These are phyloP conservation scores for Xylaria telfairii DNA, from an alignment of 495 filamentous ascomycete species.

Conservation along the genomic window DNA sequence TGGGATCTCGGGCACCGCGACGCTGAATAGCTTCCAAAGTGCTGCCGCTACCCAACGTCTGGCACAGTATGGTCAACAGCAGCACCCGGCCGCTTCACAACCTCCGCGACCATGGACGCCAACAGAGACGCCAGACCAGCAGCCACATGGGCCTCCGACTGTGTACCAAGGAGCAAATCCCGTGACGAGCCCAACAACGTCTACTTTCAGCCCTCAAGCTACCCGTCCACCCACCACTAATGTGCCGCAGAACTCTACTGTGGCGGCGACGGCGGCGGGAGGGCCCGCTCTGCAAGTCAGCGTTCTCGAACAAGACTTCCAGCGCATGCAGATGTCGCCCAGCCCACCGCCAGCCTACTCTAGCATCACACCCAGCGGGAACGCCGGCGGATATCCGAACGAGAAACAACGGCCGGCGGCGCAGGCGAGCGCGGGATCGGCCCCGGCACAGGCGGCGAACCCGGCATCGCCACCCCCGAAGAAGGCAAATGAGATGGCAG, in stretches of 20 bases:
- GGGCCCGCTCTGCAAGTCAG: constrained; percentile 54
- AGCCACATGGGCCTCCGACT: constrained; percentile 90
- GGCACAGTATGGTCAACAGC: constrained; percentile 67
- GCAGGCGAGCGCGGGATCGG: constrained; percentile 44
- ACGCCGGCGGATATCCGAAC: constrained; percentile 66
- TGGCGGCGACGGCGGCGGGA: constrained; percentile 25
- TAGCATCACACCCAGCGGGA: constrained; percentile 65
- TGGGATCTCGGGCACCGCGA: constrained; percentile 84
- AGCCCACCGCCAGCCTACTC: constrained; percentile 94
- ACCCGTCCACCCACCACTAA: constrained; percentile 37
- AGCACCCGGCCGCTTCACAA: constrained; percentile 44
- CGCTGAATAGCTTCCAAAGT: constrained; percentile 78
- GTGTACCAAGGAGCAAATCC: constrained; percentile 85
- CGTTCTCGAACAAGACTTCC: constrained; percentile 85
- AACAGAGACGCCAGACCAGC: constrained; percentile 85
- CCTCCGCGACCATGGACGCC: constrained; percentile 89
- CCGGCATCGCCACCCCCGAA: constrained; percentile 54
- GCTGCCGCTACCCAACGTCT: constrained; percentile 79
- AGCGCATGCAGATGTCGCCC: constrained; percentile 80
- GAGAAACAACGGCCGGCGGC: constrained; percentile 69
- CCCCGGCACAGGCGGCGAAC: constrained; percentile 39
- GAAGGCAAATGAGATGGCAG: constrained; percentile 49
- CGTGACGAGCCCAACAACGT: constrained; percentile 45
- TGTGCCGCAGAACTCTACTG: constrained; percentile 29
- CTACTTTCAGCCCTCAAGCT: constrained; percentile 40